These are phyloP conservation scores for Starmerella floris DNA, from an alignment of 805 yeast genomes.

Conservation along the genomic window DNA sequence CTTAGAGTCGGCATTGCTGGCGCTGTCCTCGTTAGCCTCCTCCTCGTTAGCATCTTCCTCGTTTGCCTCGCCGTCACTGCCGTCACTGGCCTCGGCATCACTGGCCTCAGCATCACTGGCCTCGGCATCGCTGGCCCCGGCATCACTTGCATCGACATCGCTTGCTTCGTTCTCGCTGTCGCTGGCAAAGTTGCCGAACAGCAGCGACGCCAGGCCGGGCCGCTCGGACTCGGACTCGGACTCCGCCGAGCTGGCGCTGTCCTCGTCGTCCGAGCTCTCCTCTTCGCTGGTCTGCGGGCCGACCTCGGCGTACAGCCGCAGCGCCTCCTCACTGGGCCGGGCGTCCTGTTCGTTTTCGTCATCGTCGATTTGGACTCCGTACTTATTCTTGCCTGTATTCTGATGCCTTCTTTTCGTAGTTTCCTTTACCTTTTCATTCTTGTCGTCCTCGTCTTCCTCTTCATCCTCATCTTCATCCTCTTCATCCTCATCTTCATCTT, in stretches of 20 bases:
- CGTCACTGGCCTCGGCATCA: no score
- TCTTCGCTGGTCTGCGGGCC: not conserved
- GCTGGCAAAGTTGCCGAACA: slow-evolving; percentile 8
- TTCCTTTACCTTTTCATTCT: slow-evolving; percentile 10
- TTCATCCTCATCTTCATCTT: slow-evolving; percentile 12
- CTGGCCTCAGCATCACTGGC: no score
- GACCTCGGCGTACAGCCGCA: not conserved
- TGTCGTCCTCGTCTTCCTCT: slow-evolving; percentile 14
- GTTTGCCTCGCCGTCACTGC: not conserved
- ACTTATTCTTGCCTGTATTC: no score
- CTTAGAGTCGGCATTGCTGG: no score
- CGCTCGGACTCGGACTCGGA: slow-evolving; percentile 13
- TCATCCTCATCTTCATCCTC: slow-evolving; percentile 28
- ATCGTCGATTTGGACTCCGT: no score
- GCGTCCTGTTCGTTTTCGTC: not conserved
- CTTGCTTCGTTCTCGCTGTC: slow-evolving; percentile 27
- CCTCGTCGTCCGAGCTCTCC: slow-evolving; percentile 20
- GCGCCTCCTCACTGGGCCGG: slow-evolving; percentile 1
- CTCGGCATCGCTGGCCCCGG: no score
- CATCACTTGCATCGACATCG: slow-evolving; percentile 23
- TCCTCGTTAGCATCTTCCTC: not conserved
- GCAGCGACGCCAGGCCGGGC: slow-evolving; percentile 11
- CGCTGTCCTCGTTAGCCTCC: no score
- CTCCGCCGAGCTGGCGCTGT: slow-evolving; percentile 17
- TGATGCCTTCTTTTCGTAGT: slow-evolving; percentile 12